Evolutionary conservation across 192 early-diverging fungal genomes (phyloP), one percentile per base, ranked within the genome.

Genomic region (Linnemannia schmuckeri): DNA sequence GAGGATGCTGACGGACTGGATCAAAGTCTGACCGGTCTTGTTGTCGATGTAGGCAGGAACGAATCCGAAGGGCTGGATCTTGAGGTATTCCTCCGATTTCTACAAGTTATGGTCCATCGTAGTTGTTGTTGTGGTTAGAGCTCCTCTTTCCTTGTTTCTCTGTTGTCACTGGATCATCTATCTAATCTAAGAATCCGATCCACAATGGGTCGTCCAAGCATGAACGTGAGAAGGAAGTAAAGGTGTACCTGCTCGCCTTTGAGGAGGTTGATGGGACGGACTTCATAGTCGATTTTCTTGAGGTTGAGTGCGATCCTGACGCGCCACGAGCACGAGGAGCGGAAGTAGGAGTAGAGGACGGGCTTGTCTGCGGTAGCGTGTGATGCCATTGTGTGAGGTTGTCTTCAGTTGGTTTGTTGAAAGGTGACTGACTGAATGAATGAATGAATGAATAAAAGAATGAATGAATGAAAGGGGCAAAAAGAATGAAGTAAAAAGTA

Each of bases 1-100:
- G 30, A 97, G 77, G 57, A 99, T 97, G 22, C 96, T 94, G 30
- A 93, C 76, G 8, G 95, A 96, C 90, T 98, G 94, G 66, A 81
- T 88, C 41, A 96, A 63, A 6, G 76, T 76, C 27, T 89, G 72
- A 13, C 94, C 93, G 33, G 89, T 90, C 66, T 88, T 82, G 77
- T 91, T 91, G 47, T 93, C 91, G 22, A 91, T 71, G 38, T 96
- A 91, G 27, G 92, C 88, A 42, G 97, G 97, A 4, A 98, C 93
- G 2, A 92, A 83, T 66, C 90, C 89, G 75, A 82, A 83, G 4
- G 97, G 96, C 81, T 97, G 97, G 70, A 95, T 76, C 20, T 88
- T 77, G 30, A 66, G 70, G 81, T 96, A 97, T 71, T 92, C 89
- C 17, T 84, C 89, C 1, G 82, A 75, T 75, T 79, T 83, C 88